A percentile compares a stretch with the other conserved stretches of the same genome.
phyloP scores from a whole-genome alignment of 179 eudicot species.

The Corrigiola litoralis region DNA sequence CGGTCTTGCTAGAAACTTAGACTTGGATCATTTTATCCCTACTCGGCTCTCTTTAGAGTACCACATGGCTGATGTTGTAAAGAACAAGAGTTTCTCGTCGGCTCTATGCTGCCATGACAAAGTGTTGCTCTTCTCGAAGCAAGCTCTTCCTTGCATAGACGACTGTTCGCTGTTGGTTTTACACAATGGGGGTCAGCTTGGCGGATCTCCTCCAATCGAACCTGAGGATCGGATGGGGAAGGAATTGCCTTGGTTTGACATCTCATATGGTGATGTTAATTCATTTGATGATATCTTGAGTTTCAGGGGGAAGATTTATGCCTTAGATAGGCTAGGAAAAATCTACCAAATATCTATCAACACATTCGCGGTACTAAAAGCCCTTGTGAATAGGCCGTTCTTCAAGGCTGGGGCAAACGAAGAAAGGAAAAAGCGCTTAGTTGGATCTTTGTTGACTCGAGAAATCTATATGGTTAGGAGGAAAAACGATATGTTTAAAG shows the following conservation, averaged over 20 bases:
- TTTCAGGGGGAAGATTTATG: not conserved
- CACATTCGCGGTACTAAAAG: not conserved
- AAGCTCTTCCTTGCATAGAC: not conserved
- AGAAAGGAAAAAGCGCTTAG: not conserved
- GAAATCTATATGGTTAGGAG: not conserved
- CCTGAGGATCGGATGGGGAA: not conserved
- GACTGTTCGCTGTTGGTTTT: not conserved
- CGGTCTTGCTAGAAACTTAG: not conserved
- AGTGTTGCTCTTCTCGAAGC: not conserved
- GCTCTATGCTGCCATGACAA: not conserved
- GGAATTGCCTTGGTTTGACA: not conserved
- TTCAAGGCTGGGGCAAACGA: not conserved
- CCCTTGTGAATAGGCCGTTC: not conserved
- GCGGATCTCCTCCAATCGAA: not conserved
- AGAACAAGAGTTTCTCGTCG: not conserved
- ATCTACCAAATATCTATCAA: not conserved
- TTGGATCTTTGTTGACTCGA: not conserved
- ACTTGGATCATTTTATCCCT: not conserved
- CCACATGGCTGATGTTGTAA: not conserved
- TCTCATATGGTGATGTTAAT: not conserved
- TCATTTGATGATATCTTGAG: not conserved
- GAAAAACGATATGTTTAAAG: not conserved
- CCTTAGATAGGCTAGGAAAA: constrained; percentile 2
- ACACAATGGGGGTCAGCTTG: not conserved
- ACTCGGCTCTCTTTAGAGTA: not conserved